A percentile compares a stretch with the other conserved stretches of the same genome.
Evolutionary conservation across 495 filamentous ascomycete species (phyloP).

Genomic region (Penicillium mononematosum): DNA sequence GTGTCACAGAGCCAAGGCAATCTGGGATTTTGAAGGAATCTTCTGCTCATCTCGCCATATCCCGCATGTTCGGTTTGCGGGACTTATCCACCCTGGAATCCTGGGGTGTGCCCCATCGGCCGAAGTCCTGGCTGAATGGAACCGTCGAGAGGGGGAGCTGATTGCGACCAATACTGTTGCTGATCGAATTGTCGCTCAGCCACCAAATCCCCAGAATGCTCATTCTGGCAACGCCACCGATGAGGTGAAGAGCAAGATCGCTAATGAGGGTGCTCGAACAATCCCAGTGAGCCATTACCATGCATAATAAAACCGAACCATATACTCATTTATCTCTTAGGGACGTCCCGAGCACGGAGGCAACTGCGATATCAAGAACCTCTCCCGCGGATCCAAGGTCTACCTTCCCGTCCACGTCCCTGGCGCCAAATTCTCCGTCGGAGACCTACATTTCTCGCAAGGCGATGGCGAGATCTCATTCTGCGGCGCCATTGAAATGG

Average conservation of each 20-base stretch:
- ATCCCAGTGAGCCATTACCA: constrained; percentile 62
- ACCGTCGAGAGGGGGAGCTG: constrained; percentile 74
- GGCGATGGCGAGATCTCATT: constrained; percentile 95
- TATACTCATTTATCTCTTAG: constrained; percentile 16
- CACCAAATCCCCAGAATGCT: constrained; percentile 66
- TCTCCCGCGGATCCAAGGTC: constrained; percentile 79
- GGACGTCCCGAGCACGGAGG: constrained; percentile 57
- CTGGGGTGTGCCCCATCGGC: constrained; percentile 83
- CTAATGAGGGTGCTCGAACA: constrained; percentile 81
- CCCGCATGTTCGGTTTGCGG: constrained; percentile 81
- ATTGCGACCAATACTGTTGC: constrained; percentile 63
- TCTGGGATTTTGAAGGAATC: constrained; percentile 98
- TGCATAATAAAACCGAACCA: neutral
- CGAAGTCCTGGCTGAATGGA: constrained; percentile 71
- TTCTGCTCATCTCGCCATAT: constrained; percentile 90
- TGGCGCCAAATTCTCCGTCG: constrained; percentile 90
- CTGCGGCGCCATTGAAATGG: constrained; percentile 97
- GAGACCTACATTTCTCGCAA: constrained; percentile 87
- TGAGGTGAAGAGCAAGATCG: constrained; percentile 69
- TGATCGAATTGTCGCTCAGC: constrained; percentile 75
- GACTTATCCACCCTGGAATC: constrained; percentile 94
- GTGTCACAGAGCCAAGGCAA: constrained; percentile 72
- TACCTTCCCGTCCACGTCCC: constrained; percentile 85
- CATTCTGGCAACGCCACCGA: constrained; percentile 68
- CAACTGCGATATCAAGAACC: constrained; percentile 90